These are phyloP conservation scores for Yarrowia sp. DNA, from an alignment of 805 yeast genomes.

Conservation along the genomic window DNA sequence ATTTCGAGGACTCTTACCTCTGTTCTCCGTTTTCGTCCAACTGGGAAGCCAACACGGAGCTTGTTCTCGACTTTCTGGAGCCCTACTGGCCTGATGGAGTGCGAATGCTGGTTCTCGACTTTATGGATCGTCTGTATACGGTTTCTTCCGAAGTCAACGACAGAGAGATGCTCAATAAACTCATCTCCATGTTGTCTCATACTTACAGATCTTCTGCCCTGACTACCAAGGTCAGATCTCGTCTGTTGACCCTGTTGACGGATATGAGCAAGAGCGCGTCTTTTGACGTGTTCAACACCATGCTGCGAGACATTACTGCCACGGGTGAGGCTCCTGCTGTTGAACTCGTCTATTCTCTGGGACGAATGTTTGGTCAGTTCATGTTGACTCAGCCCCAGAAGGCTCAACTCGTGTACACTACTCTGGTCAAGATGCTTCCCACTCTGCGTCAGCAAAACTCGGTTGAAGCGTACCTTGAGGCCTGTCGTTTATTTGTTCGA, in stretches of 20 bases:
- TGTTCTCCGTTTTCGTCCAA: constrained; percentile 61
- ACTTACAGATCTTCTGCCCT: not conserved
- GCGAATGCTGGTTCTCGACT: constrained; percentile 44
- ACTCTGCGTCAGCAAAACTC: constrained; percentile 37
- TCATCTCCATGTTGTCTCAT: constrained; percentile 43
- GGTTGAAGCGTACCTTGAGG: constrained; percentile 49
- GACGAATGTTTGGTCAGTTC: constrained; percentile 47
- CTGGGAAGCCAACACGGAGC: constrained; percentile 60
- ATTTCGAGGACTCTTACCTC: constrained; percentile 57
- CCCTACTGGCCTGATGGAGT: constrained; percentile 42
- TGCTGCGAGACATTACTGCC: constrained; percentile 27
- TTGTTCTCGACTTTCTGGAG: constrained; percentile 55
- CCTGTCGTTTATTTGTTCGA: constrained; percentile 61
- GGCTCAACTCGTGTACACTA: constrained; percentile 46
- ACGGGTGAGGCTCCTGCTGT: constrained; percentile 20
- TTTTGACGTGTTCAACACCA: constrained; percentile 20
- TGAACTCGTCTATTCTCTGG: constrained; percentile 44
- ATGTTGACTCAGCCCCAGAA: constrained; percentile 46
- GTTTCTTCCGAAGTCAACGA: constrained; percentile 51
- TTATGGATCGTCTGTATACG: constrained; percentile 53
- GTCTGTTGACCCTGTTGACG: constrained; percentile 47
- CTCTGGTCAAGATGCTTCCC: constrained; percentile 43
- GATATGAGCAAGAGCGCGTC: constrained; percentile 47
- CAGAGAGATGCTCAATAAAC: constrained; percentile 50
- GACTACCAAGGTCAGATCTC: constrained; percentile 46